Evolutionary conservation across 805 yeast species (phyloP).

Genomic region (Kodamaea lidongshanica): DNA sequence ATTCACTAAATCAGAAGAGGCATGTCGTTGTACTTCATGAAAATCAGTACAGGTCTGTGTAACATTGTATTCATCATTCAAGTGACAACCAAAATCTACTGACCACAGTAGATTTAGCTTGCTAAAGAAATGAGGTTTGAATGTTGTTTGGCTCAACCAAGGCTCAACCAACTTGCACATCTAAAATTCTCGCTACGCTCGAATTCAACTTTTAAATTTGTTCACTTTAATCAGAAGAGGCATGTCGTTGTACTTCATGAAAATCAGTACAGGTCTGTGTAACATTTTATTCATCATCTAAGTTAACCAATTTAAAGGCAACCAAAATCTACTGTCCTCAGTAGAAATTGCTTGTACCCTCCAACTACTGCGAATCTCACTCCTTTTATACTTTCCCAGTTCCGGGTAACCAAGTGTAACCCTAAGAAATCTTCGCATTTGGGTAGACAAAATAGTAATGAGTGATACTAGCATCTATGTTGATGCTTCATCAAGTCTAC

Average conservation of each 20-base stretch:
- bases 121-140: too few species aligned
- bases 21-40: conserved; percentile 16
- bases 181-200: background rate
- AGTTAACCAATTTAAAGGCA: conserved; percentile 3
- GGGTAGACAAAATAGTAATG: too few species aligned
- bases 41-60: conserved; percentile 59
- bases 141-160: too few species aligned
- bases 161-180: too few species aligned
- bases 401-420: conserved; percentile 10
- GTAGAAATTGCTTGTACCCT: conserved; percentile 3
- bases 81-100: conserved; percentile 4
- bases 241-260: conserved; percentile 16
- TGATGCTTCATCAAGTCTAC: too few species aligned
- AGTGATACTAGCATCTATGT: too few species aligned
- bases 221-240: conserved; percentile 12
- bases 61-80: conserved; percentile 29
- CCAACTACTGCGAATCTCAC: background rate
- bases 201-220: too few species aligned
- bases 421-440: too few species aligned
- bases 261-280: conserved; percentile 59
- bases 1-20: conserved; percentile 17
- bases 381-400: conserved; percentile 1
- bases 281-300: conserved; percentile 29
- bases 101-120: conserved; percentile 8
- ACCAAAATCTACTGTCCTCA: conserved; percentile 5